phyloP scores from a whole-genome alignment of 148 eudicot genomes.

The Vaccinium myrtillus region DNA sequence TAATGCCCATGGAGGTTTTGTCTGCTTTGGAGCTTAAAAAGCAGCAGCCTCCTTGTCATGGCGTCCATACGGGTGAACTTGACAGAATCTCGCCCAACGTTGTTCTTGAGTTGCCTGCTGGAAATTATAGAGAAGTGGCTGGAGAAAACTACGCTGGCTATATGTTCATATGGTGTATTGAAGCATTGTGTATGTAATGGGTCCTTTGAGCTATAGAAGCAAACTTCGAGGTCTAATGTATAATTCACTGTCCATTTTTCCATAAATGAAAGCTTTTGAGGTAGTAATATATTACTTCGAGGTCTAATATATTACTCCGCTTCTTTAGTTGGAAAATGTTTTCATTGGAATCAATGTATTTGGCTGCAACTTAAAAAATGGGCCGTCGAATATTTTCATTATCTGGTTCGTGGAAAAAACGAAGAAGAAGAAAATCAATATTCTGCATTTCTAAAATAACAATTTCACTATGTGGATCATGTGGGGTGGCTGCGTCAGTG shows the following conservation, averaged over 20 bases:
- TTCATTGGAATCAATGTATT: neutral
- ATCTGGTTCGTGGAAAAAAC: neutral
- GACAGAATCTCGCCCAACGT: constrained; percentile 7
- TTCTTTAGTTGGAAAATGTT: neutral
- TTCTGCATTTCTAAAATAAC: neutral
- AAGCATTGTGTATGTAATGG: constrained; percentile 29
- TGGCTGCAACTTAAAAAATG: neutral
- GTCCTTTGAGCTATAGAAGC: constrained; percentile 1
- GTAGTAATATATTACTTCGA: neutral
- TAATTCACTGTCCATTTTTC: neutral
- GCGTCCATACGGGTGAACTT: neutral
- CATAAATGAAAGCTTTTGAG: constrained; percentile 7
- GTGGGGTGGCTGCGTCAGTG: neutral
- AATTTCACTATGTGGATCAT: neutral
- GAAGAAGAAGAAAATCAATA: neutral
- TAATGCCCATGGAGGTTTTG: neutral
- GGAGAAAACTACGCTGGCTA: constrained; percentile 24
- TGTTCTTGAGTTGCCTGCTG: constrained; percentile 19
- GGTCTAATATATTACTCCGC: no score
- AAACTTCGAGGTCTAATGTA: neutral
- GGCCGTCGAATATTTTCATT: neutral
- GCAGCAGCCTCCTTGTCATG: constrained; percentile 5
- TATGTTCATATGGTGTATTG: constrained; percentile 41
- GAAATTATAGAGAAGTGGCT: neutral
- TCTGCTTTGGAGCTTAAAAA: constrained; percentile 24